A percentile compares a stretch with the other conserved stretches of the same genome.
Conservation (phyloP, 1,139 yeast genomes). For the Geotrichum australiense region DNA sequence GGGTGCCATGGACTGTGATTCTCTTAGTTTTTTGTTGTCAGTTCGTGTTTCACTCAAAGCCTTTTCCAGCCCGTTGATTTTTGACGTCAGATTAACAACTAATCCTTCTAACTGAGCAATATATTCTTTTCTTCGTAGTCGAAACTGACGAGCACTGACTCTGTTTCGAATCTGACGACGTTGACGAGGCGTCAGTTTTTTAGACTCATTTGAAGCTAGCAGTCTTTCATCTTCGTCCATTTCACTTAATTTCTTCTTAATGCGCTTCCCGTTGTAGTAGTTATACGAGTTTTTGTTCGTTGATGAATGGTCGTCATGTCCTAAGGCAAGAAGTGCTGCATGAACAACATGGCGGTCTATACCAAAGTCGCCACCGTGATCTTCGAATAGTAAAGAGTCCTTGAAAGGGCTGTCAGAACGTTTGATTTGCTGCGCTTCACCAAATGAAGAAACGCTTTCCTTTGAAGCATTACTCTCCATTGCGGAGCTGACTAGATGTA, state of each 20-base stretch:
- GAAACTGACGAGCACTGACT: conserved; percentile 32
- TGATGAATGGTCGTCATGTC: conserved; percentile 9
- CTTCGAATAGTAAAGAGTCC: conserved; percentile 5
- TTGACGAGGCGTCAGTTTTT: conserved; percentile 29
- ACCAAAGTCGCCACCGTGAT: conserved; percentile 13
- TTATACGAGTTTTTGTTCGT: not conserved
- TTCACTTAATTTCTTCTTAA: conserved; percentile 13
- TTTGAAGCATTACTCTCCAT: conserved; percentile 3
- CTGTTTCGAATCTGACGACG: conserved; percentile 32
- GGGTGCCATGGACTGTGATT: not conserved
- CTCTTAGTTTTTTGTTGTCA: conserved; percentile 3
- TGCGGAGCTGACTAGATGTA: conserved; percentile 9
- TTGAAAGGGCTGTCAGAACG: too few species aligned
- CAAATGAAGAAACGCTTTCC: too few species aligned
- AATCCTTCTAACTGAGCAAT: conserved; percentile 29
- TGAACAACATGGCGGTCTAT: conserved; percentile 14
- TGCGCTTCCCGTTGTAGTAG: not conserved
- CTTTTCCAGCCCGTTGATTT: conserved; percentile 18
- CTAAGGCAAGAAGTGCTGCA: conserved; percentile 15
- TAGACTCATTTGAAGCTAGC: conserved; percentile 29
- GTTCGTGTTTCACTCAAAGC: not conserved
- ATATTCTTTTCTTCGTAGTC: conserved; percentile 32
- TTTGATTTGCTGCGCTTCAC: too few species aligned
- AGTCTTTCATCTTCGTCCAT: conserved; percentile 30
- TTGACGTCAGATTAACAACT: conserved; percentile 25